Evolutionary conservation across 2,329 filamentous ascomycete species (phyloP), one percentile per base, ranked within the genome.

Genomic region (Mycosphaerella arachidis): DNA sequence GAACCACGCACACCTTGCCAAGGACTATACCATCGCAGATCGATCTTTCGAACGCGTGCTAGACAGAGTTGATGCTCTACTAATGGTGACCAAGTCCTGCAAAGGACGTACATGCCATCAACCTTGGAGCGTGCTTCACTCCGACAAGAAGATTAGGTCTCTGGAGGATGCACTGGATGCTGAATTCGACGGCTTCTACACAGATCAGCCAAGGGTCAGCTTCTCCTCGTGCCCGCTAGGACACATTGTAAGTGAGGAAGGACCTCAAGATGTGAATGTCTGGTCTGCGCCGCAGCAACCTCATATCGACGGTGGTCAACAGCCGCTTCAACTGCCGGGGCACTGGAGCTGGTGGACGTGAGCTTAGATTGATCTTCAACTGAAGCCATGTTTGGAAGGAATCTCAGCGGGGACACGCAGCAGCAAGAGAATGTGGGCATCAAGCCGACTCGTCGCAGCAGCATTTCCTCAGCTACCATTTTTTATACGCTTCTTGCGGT

Each of bases 181-280:
- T 8, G 58, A 56, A 2, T 75, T 64, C 43, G 72, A 75, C 57
- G 58, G 55, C 10, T 74, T 74, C 57, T 75, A 74, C 53, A 65
- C 70, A 20, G 43, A 45, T 0, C 65, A 71, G 54, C 67, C 75
- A 1, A 78, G 77, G 50, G 81, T 88, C 0, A 69, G 73, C 3
- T 87, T 82, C 63, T 74, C 75, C 1, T 77, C 77, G 12, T 87
- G 85, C 67, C 80, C 82, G 65, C 58, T 75, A 24, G 86, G 85
- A 1, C 85, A 87, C 63, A 74, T 86, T 33, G 45, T 82, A 0
- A 77, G 78, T 33, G 79, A 81, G 2, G 84, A 87, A 68, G 84
- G 84, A 0, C 80, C 81, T 29, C 68, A 70, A 51, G 55, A 64
- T 51, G 63, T 63, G 4, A 64, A 60, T n/a, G 53, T 53, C 4